These are phyloP conservation scores for Hyaloscypha bicolor DNA, from an alignment of 495 filamentous ascomycete species.

Conservation along the genomic window DNA sequence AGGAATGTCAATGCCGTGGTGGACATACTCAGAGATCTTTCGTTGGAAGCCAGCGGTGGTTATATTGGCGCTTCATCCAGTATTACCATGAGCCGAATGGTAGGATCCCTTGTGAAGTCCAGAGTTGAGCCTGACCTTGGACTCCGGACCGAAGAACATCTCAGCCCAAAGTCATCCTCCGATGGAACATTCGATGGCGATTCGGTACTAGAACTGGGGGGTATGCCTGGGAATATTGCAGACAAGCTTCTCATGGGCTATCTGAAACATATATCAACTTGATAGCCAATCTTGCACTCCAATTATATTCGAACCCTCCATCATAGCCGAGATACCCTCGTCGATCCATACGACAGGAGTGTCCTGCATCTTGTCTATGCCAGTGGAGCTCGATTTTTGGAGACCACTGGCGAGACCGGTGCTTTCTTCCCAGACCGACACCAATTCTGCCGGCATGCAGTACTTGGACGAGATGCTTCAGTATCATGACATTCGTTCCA, in stretches of 20 bases:
- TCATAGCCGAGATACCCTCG: background rate
- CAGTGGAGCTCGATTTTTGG: slow-evolving; percentile 10
- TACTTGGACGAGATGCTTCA: slow-evolving; percentile 17
- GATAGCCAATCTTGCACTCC: slow-evolving; percentile 12
- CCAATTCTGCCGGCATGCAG: slow-evolving; percentile 10
- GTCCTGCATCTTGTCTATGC: slow-evolving; percentile 8
- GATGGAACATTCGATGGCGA: background rate
- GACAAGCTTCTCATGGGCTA: slow-evolving; percentile 13
- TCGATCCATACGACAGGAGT: background rate
- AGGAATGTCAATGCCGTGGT: slow-evolving; percentile 4
- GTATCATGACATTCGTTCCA: slow-evolving; percentile 16
- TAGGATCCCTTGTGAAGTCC: slow-evolving; percentile 14
- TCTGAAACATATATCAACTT: slow-evolving; percentile 17
- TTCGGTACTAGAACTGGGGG: background rate
- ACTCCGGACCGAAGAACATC: slow-evolving; percentile 10
- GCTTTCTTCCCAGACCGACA: slow-evolving; percentile 8
- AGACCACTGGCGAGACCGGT: slow-evolving; percentile 18
- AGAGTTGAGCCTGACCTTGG: background rate
- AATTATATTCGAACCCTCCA: slow-evolving; percentile 10
- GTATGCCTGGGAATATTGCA: slow-evolving; percentile 5
- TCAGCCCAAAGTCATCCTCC: slow-evolving; percentile 4
- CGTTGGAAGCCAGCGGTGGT: slow-evolving; percentile 10
- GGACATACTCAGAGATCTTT: slow-evolving; percentile 6
- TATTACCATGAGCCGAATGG: slow-evolving; percentile 9
- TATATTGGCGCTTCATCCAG: slow-evolving; percentile 16